A percentile compares a stretch with the other conserved stretches of the same genome.
phyloP scores from a whole-genome alignment of 2,329 filamentous ascomycete genomes.

The Hansfordia pulvinata region DNA sequence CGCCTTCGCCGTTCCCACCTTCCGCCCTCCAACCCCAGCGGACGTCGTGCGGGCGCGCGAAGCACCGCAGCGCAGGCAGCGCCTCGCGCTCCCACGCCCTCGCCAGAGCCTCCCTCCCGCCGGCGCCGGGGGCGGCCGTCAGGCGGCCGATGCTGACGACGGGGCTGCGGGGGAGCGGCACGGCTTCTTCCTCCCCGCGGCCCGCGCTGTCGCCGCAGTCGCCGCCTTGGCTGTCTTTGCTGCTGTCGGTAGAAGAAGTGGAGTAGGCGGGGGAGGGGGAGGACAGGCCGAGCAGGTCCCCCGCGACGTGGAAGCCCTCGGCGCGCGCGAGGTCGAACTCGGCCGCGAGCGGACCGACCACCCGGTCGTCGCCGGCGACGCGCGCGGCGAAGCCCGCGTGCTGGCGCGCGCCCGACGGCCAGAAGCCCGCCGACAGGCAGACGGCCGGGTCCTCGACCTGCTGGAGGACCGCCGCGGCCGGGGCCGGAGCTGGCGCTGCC shows the following conservation, averaged over 20 bases:
- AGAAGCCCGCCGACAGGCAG: conserved; percentile 29
- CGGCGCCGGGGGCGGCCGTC: conserved; percentile 13
- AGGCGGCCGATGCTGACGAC: conserved; percentile 23
- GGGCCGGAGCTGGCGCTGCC: too few relatives aligned
- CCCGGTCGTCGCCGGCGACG: conserved; percentile 21
- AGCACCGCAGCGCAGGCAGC: conserved; percentile 16
- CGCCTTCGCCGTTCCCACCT: too few relatives aligned
- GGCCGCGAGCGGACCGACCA: conserved; percentile 18
- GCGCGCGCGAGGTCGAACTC: conserved; percentile 21
- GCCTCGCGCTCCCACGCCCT: conserved; percentile 18
- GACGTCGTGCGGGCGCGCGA: conserved; percentile 16
- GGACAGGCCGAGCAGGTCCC: too few relatives aligned
- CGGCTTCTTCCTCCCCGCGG: conserved; percentile 2
- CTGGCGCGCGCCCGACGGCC: conserved; percentile 25
- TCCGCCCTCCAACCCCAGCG: conserved; percentile 29
- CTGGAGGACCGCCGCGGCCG: conserved; percentile 18
- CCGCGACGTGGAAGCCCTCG: conserved; percentile 26
- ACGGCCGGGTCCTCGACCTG: conserved; percentile 21
- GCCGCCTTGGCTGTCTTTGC: too few relatives aligned
- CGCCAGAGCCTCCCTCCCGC: conserved; percentile 18
- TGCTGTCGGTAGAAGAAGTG: too few relatives aligned
- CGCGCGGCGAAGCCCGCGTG: conserved; percentile 29
- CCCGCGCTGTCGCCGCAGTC: too few relatives aligned
- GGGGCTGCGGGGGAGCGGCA: conserved; percentile 14
- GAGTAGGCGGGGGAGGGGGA: too few relatives aligned